Evolutionary conservation across 2,329 filamentous ascomycete species (phyloP), one percentile per base, ranked within the genome.

Genomic region (Monilinia aucupariae): DNA sequence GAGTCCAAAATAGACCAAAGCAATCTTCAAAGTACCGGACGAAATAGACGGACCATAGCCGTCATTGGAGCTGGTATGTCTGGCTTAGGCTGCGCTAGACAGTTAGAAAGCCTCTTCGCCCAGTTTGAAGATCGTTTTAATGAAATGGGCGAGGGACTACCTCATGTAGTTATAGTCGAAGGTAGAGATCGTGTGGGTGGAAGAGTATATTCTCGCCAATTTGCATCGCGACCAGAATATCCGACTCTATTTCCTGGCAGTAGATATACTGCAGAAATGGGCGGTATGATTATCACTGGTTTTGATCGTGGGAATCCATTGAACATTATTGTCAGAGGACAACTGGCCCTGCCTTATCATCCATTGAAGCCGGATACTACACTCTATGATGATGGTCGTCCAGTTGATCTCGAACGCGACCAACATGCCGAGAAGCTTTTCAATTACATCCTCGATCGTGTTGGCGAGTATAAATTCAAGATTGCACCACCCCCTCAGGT

Each of bases 211-310:
- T 99, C 94, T 60, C 91, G 83, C 60, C 77, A 82, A 30, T 82
- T 88, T 66, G 78, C 70, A 87, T 65, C 78, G 78, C 79, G 81
- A 85, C 78, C 78, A 88, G 78, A 75, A 83, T 74, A 75, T 79
- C 73, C 76, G 80, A 73, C 71, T 79, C 76, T 75, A 12, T 64
- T 84, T 81, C 74, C 83, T 77, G 81, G 79, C 10, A 82, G 80
- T 65, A 79, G 85, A 58, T 89, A 88, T 72, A 97, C 92, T 25
- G 94, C 91, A 39, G 94, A 99, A 75, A 96, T 97, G 87, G 94
- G 94, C 34, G 94, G 93, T 62, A 96, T 99, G 81, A 97, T 99
- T 65, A 92, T 99, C 65, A 97, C 96, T 41, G 94, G 94, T 0
- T 99, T 97, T 74, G 92, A 97, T 68, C 85, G 91, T 68, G 96